These are phyloP conservation scores for Zygotorulaspora sp. DNA, from an alignment of 805 yeast genomes.

Conservation along the genomic window DNA sequence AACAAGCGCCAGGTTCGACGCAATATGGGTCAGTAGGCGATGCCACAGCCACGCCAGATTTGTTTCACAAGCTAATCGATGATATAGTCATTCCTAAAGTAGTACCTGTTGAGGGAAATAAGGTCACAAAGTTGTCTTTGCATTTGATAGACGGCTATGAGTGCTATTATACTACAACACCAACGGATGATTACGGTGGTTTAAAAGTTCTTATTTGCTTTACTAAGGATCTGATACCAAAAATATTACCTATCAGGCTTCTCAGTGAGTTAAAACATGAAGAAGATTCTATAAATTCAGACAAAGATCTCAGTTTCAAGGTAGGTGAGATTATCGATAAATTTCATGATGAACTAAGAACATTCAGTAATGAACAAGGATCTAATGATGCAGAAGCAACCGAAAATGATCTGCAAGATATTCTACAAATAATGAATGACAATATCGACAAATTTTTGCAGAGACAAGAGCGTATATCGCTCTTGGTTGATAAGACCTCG, in stretches of 20 bases:
- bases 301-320: slow-evolving; percentile 23
- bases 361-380: slow-evolving; percentile 23
- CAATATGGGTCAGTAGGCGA: slow-evolving; percentile 25
- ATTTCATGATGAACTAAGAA: slow-evolving; percentile 30
- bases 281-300: slow-evolving; percentile 17
- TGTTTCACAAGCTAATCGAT: slow-evolving; percentile 27
- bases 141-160: slow-evolving; percentile 33
- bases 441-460: slow-evolving; percentile 48
- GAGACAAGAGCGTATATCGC: slow-evolving; percentile 71
- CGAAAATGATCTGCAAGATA: slow-evolving; percentile 31
- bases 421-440: slow-evolving; percentile 36
- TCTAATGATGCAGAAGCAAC: slow-evolving; percentile 22
- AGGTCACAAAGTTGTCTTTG: slow-evolving; percentile 33
- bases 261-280: slow-evolving; percentile 31
- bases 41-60: slow-evolving; percentile 16
- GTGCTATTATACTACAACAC: slow-evolving; percentile 32
- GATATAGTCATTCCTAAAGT: slow-evolving; percentile 34
- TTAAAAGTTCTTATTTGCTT: slow-evolving; percentile 26
- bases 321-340: slow-evolving; percentile 27
- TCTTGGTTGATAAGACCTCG: slow-evolving; percentile 75
- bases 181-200: slow-evolving; percentile 6
- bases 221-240: slow-evolving; percentile 26
- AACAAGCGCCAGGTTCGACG: slow-evolving; percentile 5
- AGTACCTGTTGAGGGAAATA: slow-evolving; percentile 29
- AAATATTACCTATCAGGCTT: slow-evolving; percentile 32